Conservation (phyloP, 1,284 basidiomycete genomes). For the Irpex sp. region DNA sequence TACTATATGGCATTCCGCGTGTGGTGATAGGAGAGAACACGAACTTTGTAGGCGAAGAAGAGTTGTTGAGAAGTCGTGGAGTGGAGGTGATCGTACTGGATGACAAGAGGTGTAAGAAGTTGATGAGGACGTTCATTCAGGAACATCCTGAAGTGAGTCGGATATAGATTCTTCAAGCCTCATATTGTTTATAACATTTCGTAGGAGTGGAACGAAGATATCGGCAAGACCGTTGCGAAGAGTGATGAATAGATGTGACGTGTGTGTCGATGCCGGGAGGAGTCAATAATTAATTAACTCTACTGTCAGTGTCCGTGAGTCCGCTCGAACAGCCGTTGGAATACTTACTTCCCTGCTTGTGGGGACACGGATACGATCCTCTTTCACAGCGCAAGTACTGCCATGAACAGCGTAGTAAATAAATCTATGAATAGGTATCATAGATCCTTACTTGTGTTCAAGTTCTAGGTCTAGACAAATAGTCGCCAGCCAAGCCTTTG, state of each 20-base stretch:
- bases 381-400: no score
- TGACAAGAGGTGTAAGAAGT: constrained; percentile 38
- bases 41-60: constrained; percentile 47
- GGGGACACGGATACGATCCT: no score
- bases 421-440: no score
- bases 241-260: background rate
- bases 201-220: constrained; percentile 58
- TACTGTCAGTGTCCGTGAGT: no score
- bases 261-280: no score
- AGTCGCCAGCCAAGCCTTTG: no score
- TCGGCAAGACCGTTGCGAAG: constrained; percentile 34
- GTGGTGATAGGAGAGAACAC: constrained; percentile 59
- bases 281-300: no score
- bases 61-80: constrained; percentile 42
- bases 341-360: no score
- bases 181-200: background rate
- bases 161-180: background rate
- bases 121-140: constrained; percentile 47
- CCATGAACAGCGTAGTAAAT: no score
- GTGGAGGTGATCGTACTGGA: constrained; percentile 52
- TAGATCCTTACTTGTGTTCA: no score
- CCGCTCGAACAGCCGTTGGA: no score
- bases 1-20: constrained; percentile 56
- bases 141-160: constrained; percentile 46
- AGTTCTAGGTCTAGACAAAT: no score